These are phyloP conservation scores for Sporothrix humicola DNA, from an alignment of 2,329 filamentous ascomycete genomes.

Conservation along the genomic window DNA sequence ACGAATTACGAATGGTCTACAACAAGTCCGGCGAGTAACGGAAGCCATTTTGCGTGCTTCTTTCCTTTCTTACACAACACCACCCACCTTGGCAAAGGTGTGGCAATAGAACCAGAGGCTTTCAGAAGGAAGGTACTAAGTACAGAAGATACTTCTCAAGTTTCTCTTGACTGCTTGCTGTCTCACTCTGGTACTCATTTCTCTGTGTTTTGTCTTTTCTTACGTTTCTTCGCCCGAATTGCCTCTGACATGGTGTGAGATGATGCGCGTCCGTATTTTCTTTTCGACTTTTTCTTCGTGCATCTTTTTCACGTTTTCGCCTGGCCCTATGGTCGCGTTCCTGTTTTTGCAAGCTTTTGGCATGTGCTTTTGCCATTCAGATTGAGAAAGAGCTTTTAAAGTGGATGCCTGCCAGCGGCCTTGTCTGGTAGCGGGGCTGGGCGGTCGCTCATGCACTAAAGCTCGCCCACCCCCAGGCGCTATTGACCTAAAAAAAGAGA, in stretches of 20 bases:
- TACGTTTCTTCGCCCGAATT: neutral
- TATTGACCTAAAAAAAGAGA: constrained; percentile 2
- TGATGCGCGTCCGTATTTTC: constrained; percentile 11
- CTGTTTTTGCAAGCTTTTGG: constrained; percentile 23
- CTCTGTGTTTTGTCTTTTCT: neutral
- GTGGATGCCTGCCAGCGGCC: neutral
- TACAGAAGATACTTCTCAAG: neutral
- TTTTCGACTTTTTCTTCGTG: neutral
- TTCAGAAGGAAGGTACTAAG: neutral
- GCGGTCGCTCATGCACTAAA: neutral
- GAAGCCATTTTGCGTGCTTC: constrained; percentile 16
- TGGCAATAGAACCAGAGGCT: constrained; percentile 24
- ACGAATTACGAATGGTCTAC: neutral
- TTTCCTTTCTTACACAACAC: constrained; percentile 26
- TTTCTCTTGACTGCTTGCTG: neutral
- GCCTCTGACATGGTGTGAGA: constrained; percentile 6
- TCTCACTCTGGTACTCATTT: too few relatives aligned
- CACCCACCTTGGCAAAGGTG: constrained; percentile 20
- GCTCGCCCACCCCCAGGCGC: neutral
- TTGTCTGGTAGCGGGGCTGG: neutral
- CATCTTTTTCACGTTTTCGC: too few relatives aligned
- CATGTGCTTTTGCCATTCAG: constrained; percentile 34
- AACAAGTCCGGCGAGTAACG: neutral
- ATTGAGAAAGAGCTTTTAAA: neutral
- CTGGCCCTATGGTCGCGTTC: neutral